A percentile compares a stretch with the other conserved stretches of the same genome.
Evolutionary conservation across 148 eudicot genomes (phyloP).

Genomic region (Chenopodium berlandieri): DNA sequence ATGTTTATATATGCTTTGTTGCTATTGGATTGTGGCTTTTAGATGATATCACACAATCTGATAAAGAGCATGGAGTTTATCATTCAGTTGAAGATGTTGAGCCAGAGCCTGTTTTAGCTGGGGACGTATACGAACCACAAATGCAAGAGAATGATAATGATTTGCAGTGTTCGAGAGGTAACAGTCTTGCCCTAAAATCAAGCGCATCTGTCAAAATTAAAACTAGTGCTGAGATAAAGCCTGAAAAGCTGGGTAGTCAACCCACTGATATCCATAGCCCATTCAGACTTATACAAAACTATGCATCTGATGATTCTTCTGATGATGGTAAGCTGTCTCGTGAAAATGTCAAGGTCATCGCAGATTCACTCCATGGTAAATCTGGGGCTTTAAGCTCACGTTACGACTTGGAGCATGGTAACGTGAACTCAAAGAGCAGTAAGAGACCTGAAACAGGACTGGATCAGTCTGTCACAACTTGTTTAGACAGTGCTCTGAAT

Average conservation of each 20-base stretch:
- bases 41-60: slow-evolving; percentile 78
- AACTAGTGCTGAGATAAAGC: slow-evolving; percentile 24
- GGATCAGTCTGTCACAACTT: slow-evolving; percentile 24
- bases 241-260: slow-evolving; percentile 32
- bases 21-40: slow-evolving; percentile 29
- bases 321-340: slow-evolving; percentile 38
- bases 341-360: slow-evolving; percentile 34
- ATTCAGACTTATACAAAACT: slow-evolving; percentile 62
- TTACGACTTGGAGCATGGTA: slow-evolving; percentile 26
- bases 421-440: slow-evolving; percentile 21
- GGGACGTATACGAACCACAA: slow-evolving; percentile 29
- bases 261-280: slow-evolving; percentile 42
- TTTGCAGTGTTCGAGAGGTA: slow-evolving; percentile 26
- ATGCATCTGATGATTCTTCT: slow-evolving; percentile 66
- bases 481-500: slow-evolving; percentile 18
- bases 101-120: slow-evolving; percentile 28
- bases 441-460: slow-evolving; percentile 24
- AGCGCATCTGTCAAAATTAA: slow-evolving; percentile 27
- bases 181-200: slow-evolving; percentile 23
- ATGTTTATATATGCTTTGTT: slow-evolving; percentile 16
- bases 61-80: slow-evolving; percentile 33
- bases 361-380: slow-evolving; percentile 31
- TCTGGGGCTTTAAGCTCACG: slow-evolving; percentile 20
- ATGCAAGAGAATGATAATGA: slow-evolving; percentile 28
- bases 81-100: slow-evolving; percentile 28